phyloP scores from a whole-genome alignment of 495 filamentous ascomycete species.

The Annulohypoxylon moriforme region DNA sequence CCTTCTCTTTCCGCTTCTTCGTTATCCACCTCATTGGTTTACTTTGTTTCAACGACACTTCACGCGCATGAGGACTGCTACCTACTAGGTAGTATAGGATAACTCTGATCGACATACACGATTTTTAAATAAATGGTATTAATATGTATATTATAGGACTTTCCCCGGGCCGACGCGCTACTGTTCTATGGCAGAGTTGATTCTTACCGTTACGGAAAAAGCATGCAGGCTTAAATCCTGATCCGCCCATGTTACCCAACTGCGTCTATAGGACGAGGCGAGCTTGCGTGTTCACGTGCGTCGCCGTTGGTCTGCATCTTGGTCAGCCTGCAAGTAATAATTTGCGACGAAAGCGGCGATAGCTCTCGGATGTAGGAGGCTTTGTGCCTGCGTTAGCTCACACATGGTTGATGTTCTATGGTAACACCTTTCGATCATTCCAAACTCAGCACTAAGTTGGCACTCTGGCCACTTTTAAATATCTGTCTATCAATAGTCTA shows the following conservation, averaged over 20 bases:
- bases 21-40: constrained; percentile 16
- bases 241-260: constrained; percentile 35
- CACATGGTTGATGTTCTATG: constrained; percentile 5
- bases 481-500: neutral
- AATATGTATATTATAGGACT: constrained; percentile 5
- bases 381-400: constrained; percentile 32
- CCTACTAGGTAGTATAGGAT: neutral
- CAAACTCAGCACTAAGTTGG: neutral
- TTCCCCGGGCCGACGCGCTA: neutral
- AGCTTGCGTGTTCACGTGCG: constrained; percentile 39
- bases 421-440: constrained; percentile 8
- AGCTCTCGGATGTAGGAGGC: constrained; percentile 9
- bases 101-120: neutral
- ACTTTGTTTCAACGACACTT: constrained; percentile 35
- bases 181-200: neutral
- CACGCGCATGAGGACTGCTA: neutral
- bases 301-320: constrained; percentile 31
- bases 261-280: constrained; percentile 20
- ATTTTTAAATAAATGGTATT: neutral
- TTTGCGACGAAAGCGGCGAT: constrained; percentile 23
- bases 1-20: constrained; percentile 4
- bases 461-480: neutral
- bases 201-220: constrained; percentile 14
- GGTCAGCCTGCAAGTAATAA: constrained; percentile 17
- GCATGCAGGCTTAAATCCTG: constrained; percentile 35